Base-by-base conservation (phyloP, 148 eudicot genomes). In the Fagopyrum tataricum region DNA sequence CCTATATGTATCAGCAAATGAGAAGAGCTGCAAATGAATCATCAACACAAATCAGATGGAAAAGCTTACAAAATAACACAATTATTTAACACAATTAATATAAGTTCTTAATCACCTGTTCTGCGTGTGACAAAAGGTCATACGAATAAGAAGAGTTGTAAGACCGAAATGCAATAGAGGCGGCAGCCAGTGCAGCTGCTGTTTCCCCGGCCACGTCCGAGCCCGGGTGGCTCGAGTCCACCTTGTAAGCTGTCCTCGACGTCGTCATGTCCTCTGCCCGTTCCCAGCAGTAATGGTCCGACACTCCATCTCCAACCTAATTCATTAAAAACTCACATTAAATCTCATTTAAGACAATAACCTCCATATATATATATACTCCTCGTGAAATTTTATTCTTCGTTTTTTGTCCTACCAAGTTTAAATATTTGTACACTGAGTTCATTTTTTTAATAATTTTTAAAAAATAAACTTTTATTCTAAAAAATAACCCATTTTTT, bases 141-240 rank as follows among this genome's bases (percentile, higher is more conserved):
- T 51, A 5, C 49, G 97, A 91, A 82, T 93, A 93, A 67, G 95
- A 85, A 61, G 98, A 87, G 70, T 93, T 84, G 78, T 82, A 87
- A 41, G 88, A 82, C 62, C 70, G 41, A 78, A 89, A 89, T 11
- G 95, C 98, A 41, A 93, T 40, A 8, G 95, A 84, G 56, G 97
- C 95, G 9, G 98, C 92, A 72, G 97, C 97, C 64, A 93, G 73
- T 13, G 95, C 89, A 48, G 98, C 98, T 2, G 98, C 91, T 12
- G 98, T 88, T 88, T 93, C 98, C 9, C 84, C 97, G 10, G 90
- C 97, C 61, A 93, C 81, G 71, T 93, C 98, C 0, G 97, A 93
- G 42, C 98, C 98, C 1, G 95, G 98, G 71, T 81, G 61, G 11
- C 46, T 44, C 0, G 85, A 72, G 59, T 89, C 92, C 47, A 93